phyloP scores from a whole-genome alignment of 352 stramenopile species.

The Pythium rhizo-oryzae region DNA sequence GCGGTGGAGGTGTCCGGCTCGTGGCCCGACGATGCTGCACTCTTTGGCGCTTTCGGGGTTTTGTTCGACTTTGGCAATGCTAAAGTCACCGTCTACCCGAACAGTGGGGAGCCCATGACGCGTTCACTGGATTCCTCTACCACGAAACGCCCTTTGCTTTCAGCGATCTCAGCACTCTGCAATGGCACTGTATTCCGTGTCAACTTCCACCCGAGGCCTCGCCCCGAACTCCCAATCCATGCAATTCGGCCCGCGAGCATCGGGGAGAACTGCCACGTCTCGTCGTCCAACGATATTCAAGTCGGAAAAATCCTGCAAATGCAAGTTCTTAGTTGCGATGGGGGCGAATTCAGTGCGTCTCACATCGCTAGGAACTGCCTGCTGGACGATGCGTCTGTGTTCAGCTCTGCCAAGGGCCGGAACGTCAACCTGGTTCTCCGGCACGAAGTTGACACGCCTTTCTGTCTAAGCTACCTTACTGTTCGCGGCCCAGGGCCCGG shows the following conservation, averaged over 20 bases:
- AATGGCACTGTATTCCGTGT: slow-evolving; percentile 67
- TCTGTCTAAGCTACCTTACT: slow-evolving; percentile 75
- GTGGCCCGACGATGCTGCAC: slow-evolving; percentile 37
- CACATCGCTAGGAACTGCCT: slow-evolving; percentile 71
- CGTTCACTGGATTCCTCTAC: slow-evolving; percentile 36
- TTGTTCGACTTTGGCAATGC: slow-evolving; percentile 80
- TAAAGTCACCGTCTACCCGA: slow-evolving; percentile 55
- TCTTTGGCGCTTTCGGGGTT: slow-evolving; percentile 58
- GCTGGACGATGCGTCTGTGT: slow-evolving; percentile 79
- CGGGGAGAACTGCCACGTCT: slow-evolving; percentile 50
- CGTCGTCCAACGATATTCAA: slow-evolving; percentile 63
- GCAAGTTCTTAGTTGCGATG: slow-evolving; percentile 68
- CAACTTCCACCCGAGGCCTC: slow-evolving; percentile 67
- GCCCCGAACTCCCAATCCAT: slow-evolving; percentile 51
- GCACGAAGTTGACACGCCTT: slow-evolving; percentile 79
- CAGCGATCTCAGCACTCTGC: slow-evolving; percentile 65
- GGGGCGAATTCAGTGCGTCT: slow-evolving; percentile 80
- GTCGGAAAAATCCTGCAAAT: slow-evolving; percentile 74
- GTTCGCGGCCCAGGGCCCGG: slow-evolving; percentile 73
- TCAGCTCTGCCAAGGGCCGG: slow-evolving; percentile 67
- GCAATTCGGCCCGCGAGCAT: slow-evolving; percentile 25
- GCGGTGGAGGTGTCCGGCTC: slow-evolving; percentile 45
- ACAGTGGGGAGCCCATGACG: slow-evolving; percentile 44
- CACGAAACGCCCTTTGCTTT: slow-evolving; percentile 47
- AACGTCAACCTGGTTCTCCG: slow-evolving; percentile 85